Evolutionary conservation across 495 filamentous ascomycete genomes (phyloP).

Genomic region (Wilcoxina mikolae): DNA sequence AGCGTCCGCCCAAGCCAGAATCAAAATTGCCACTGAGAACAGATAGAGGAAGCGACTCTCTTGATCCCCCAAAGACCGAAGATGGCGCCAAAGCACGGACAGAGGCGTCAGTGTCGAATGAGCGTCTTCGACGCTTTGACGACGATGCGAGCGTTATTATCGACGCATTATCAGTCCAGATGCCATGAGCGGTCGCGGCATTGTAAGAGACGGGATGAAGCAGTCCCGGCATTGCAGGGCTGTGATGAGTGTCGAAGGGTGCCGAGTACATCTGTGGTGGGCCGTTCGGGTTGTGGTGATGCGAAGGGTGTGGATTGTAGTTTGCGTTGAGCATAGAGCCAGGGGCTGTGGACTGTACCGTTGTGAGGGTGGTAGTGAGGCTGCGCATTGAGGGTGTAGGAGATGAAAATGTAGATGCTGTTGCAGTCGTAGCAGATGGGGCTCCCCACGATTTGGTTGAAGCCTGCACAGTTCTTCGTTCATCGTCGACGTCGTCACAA

Average conservation of each 20-base stretch:
- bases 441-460: conserved; percentile 28
- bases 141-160: conserved; percentile 94
- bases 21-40: conserved; percentile 68
- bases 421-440: conserved; percentile 37
- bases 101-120: conserved; percentile 89
- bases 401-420: conserved; percentile 46
- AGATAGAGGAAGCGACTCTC: conserved; percentile 76
- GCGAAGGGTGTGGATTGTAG: conserved; percentile 35
- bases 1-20: conserved; percentile 13
- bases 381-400: conserved; percentile 83
- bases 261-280: conserved; percentile 66
- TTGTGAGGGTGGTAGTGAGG: conserved; percentile 86
- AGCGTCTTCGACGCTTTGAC: conserved; percentile 74
- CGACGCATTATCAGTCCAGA: conserved; percentile 86
- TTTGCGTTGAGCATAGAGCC: conserved; percentile 34
- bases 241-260: conserved; percentile 80
- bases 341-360: conserved; percentile 73
- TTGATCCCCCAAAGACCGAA: conserved; percentile 77
- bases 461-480: conserved; percentile 43
- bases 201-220: conserved; percentile 70
- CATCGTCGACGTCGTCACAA: conserved; percentile 47
- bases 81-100: conserved; percentile 85
- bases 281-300: conserved; percentile 37
- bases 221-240: neutral
- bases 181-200: conserved; percentile 78